Evolutionary conservation across 2,329 filamentous ascomycete species (phyloP).

Genomic region (Phyllosticta citrichinensis): DNA sequence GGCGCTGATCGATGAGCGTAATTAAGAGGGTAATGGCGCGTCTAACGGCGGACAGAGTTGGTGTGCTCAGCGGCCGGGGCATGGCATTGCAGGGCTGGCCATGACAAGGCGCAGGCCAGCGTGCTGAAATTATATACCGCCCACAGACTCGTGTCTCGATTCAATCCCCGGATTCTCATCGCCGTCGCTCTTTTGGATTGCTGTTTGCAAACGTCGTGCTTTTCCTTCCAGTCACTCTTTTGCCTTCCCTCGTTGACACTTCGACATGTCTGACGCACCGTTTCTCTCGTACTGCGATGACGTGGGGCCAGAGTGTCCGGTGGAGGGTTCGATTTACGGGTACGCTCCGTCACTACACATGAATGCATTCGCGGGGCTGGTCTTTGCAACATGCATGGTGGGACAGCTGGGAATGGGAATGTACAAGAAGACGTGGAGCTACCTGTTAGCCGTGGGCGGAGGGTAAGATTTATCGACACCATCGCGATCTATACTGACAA

Average conservation of each 20-base stretch:
- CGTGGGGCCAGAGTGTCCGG: slow-evolving; percentile 25
- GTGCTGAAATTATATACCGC: not conserved
- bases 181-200: not conserved
- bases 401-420: not conserved
- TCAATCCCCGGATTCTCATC: not conserved
- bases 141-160: not conserved
- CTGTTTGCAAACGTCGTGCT: not conserved
- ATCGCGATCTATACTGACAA: not conserved
- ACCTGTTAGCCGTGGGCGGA: not conserved
- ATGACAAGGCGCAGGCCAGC: not conserved
- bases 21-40: not conserved
- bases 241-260: not conserved
- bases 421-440: not conserved
- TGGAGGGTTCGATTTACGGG: slow-evolving; percentile 40
- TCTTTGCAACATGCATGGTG: not conserved
- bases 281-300: not conserved
- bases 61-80: not conserved
- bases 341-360: slow-evolving; percentile 44
- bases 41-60: not conserved
- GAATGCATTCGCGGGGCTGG: slow-evolving; percentile 32
- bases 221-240: not conserved
- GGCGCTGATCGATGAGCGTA: not conserved
- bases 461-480: not conserved
- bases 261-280: not conserved
- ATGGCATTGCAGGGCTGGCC: not conserved